Evolutionary conservation across 164 flowering plant genomes (phyloP).

Genomic region (Tinospora cordifolia): DNA sequence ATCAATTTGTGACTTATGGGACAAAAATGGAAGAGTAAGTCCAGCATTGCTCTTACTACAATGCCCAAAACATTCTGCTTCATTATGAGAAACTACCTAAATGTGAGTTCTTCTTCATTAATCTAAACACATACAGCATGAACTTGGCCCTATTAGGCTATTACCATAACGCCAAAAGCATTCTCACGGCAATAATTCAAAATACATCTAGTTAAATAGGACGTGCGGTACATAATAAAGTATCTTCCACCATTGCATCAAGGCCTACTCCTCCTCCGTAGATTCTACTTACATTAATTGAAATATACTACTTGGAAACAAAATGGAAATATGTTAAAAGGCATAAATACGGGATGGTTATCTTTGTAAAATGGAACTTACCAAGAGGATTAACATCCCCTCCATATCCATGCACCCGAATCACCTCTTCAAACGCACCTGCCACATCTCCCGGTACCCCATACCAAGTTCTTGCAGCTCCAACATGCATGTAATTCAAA

Average conservation of each 20-base stretch:
- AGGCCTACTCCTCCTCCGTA: no score
- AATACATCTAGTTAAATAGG: no score
- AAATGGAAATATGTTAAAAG: not conserved
- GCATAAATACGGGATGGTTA: not conserved
- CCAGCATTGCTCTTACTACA: no score
- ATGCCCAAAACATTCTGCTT: not conserved
- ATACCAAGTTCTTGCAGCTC: constrained; percentile 95
- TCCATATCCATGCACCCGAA: constrained; percentile 75
- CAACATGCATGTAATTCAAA: constrained; percentile 89
- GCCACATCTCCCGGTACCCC: constrained; percentile 93
- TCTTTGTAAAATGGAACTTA: constrained; percentile 27
- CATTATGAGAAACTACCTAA: not conserved
- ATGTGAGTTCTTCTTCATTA: not conserved
- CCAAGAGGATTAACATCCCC: constrained; percentile 95
- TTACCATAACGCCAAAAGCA: no score
- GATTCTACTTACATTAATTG: no score
- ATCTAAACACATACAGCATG: not conserved
- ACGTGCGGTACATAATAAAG: no score
- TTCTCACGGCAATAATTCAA: no score
- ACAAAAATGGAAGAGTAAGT: no score
- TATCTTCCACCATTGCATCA: no score
- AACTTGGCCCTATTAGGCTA: no score
- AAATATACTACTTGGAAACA: not conserved
- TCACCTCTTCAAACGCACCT: constrained; percentile 84
- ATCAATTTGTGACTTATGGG: no score